These are phyloP conservation scores for Exserohilum rostratum DNA, from an alignment of 2,329 filamentous ascomycete genomes.

Conservation along the genomic window DNA sequence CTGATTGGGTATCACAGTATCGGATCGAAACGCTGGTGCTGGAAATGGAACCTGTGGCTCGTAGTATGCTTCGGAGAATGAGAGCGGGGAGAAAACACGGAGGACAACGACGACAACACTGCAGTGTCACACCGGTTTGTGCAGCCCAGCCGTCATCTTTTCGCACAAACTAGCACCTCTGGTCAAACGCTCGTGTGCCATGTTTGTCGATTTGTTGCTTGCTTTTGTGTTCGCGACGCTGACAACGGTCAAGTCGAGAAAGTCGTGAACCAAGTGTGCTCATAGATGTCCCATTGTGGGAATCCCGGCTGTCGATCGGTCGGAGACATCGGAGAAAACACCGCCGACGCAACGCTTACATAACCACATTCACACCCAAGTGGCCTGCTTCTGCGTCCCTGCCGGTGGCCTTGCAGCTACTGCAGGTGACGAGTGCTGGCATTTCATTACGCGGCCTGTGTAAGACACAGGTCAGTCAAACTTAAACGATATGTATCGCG, in stretches of 20 bases:
- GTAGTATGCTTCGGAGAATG: constrained; percentile 23
- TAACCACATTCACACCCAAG: not conserved
- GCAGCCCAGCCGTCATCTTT: constrained; percentile 5
- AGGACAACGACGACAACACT: constrained; percentile 5
- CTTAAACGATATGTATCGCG: too few species aligned
- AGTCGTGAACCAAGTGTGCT: not conserved
- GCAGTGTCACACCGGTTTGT: constrained; percentile 4
- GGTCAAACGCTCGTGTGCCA: not conserved
- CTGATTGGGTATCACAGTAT: not conserved
- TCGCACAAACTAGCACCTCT: not conserved
- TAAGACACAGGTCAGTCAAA: not conserved
- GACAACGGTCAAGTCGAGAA: not conserved
- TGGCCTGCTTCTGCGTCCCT: not conserved
- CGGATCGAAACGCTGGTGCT: not conserved
- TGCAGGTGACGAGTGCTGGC: not conserved
- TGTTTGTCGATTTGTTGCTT: too few species aligned
- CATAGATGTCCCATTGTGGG: not conserved
- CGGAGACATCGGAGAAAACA: constrained; percentile 5
- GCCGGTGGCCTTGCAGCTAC: not conserved
- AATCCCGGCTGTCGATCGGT: constrained; percentile 10
- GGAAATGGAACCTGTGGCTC: constrained; percentile 5
- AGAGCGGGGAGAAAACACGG: constrained; percentile 27
- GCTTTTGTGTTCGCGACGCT: not conserved
- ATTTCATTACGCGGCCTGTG: not conserved
- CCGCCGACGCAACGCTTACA: constrained; percentile 9